Percentiles rank a stretch among this genome's conserved stretches.
These are phyloP conservation scores for Pichia sp. DNA, from an alignment of 1,139 yeast species.

Conservation along the genomic window DNA sequence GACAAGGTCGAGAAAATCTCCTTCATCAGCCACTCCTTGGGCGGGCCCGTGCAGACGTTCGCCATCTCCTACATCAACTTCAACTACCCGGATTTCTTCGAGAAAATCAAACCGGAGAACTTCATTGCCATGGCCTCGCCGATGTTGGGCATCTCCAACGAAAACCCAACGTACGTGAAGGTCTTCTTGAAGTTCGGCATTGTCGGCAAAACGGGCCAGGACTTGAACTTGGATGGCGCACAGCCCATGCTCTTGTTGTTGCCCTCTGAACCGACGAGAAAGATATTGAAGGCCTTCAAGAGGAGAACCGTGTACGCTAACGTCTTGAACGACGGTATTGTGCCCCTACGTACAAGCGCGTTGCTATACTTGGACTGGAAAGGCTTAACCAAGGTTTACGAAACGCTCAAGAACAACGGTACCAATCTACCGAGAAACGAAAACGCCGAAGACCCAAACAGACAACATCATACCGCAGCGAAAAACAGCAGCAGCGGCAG, in stretches of 20 bases:
- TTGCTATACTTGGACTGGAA: conserved; percentile 74
- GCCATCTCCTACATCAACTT: conserved; percentile 78
- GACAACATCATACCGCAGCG: background rate
- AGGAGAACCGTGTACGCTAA: conserved; percentile 77
- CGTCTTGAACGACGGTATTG: conserved; percentile 81
- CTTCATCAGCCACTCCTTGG: conserved; percentile 87
- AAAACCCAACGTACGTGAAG: conserved; percentile 84
- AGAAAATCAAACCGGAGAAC: conserved; percentile 65
- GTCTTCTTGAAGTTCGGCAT: conserved; percentile 82
- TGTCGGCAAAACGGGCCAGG: conserved; percentile 93
- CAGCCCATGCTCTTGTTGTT: conserved; percentile 67
- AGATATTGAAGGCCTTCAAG: conserved; percentile 54
- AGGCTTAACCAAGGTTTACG: conserved; percentile 47
- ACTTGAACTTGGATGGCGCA: conserved; percentile 60
- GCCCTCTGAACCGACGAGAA: conserved; percentile 80
- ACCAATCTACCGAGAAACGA: conserved; percentile 26
- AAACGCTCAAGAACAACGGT: conserved; percentile 34
- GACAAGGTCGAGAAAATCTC: conserved; percentile 55
- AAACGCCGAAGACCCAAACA: conserved; percentile 5
- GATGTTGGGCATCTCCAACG: conserved; percentile 75
- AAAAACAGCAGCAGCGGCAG: background rate
- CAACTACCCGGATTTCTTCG: conserved; percentile 65
- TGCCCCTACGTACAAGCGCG: conserved; percentile 85
- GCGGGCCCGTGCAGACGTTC: conserved; percentile 87
- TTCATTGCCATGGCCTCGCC: conserved; percentile 88